Conservation (phyloP, 495 filamentous ascomycete genomes). For the Neurospora sp. region DNA sequence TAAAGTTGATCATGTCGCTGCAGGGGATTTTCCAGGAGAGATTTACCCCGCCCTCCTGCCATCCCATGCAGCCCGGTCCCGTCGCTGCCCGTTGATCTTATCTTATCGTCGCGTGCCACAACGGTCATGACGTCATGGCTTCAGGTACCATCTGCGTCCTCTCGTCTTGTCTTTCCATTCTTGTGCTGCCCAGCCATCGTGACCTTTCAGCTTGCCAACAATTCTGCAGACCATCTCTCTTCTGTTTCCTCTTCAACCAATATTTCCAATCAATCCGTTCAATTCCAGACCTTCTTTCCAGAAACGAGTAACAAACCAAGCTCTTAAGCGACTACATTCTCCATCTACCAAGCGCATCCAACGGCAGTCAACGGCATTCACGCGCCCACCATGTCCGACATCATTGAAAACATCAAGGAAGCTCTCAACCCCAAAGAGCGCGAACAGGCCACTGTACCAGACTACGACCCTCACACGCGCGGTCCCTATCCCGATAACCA, state of each 20-base stretch:
- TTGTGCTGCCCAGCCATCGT: neutral
- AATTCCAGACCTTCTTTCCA: neutral
- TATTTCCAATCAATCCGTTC: neutral
- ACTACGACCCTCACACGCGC: slow-evolving; percentile 14
- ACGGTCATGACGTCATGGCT: neutral
- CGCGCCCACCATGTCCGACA: slow-evolving; percentile 22
- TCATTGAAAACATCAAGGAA: slow-evolving; percentile 19
- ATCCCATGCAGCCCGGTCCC: neutral
- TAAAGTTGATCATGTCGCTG: neutral
- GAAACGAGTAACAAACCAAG: neutral
- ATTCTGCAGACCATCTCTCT: neutral
- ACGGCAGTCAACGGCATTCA: neutral
- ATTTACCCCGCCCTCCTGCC: neutral
- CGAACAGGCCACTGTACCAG: slow-evolving; percentile 13
- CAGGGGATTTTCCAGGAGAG: neutral
- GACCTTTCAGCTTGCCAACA: neutral
- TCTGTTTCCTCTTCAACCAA: neutral
- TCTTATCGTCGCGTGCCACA: neutral
- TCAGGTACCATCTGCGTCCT: neutral
- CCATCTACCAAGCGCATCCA: neutral
- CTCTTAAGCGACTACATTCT: neutral
- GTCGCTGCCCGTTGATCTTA: neutral
- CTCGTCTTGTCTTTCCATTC: neutral
- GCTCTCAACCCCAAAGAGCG: slow-evolving; percentile 15
- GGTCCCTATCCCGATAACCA: slow-evolving; percentile 15